Evolutionary conservation across 1,139 yeast genomes (phyloP).

Genomic region (Blastobotrys proliferans): DNA sequence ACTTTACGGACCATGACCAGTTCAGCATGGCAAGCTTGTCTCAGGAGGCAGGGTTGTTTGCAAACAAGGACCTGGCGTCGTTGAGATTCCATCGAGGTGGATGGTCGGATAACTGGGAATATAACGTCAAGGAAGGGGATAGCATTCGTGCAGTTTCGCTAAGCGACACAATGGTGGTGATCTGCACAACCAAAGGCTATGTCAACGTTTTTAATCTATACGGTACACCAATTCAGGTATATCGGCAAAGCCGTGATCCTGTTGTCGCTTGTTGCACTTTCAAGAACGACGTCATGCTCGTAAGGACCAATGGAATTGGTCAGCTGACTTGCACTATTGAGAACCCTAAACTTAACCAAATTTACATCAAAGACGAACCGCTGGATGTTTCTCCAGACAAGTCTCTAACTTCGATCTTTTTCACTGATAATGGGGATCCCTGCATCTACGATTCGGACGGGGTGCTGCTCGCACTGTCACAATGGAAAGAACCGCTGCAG

Average conservation of each 20-base stretch:
- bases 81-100: constrained; percentile 34
- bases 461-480: constrained; percentile 59
- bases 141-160: constrained; percentile 50
- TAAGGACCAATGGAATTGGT: constrained; percentile 26
- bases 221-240: constrained; percentile 54
- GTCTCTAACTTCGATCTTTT: constrained; percentile 54
- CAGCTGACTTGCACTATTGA: constrained; percentile 32
- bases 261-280: constrained; percentile 53
- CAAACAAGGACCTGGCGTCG: constrained; percentile 31
- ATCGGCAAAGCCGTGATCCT: constrained; percentile 45
- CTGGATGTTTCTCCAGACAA: constrained; percentile 31
- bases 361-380: constrained; percentile 37
- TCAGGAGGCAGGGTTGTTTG: constrained; percentile 62
- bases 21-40: constrained; percentile 77
- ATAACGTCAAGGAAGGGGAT: constrained; percentile 40
- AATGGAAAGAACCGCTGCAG: constrained; percentile 72
- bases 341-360: constrained; percentile 36
- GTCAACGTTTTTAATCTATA: constrained; percentile 50
- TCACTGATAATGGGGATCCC: constrained; percentile 86
- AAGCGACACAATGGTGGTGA: constrained; percentile 45
- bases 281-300: constrained; percentile 44
- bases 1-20: constrained; percentile 69
- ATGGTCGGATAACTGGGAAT: constrained; percentile 39
- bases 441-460: constrained; percentile 78
- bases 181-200: constrained; percentile 56